Percentiles rank a stretch among this genome's conserved stretches.
Conservation (phyloP, 768 basidiomycete species). For the Dictyophora rubrovolvata region DNA sequence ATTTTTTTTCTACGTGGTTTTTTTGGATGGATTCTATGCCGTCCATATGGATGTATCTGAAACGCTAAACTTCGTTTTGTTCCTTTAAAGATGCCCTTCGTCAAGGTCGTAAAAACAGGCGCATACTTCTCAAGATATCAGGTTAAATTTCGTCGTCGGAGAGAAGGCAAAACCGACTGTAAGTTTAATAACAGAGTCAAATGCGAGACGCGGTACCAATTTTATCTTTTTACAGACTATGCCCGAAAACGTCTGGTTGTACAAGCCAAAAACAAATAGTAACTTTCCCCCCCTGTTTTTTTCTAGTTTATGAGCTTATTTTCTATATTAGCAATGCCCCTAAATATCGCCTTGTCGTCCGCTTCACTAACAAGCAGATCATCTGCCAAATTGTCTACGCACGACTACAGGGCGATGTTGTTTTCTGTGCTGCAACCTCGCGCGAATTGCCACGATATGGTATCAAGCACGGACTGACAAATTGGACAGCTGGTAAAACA, state of each 20-base stretch:
- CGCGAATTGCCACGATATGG: conserved; percentile 91
- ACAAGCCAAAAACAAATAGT: conserved; percentile 99
- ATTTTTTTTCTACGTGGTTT: background rate
- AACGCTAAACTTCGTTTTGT: conserved; percentile 11
- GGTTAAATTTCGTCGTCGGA: conserved; percentile 94
- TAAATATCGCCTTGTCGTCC: conserved; percentile 97
- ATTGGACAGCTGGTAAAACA: conserved; percentile 86
- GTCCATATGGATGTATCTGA: conserved; percentile 19
- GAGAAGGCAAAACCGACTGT: conserved; percentile 99
- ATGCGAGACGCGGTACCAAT: conserved; percentile 5
- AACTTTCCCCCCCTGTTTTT: conserved; percentile 18
- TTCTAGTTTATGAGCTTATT: background rate
- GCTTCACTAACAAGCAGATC: conserved; percentile 96
- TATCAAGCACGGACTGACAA: conserved; percentile 96
- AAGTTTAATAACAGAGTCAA: conserved; percentile 19
- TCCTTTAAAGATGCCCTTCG: conserved; percentile 75
- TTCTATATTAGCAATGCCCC: conserved; percentile 64
- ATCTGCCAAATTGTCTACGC: conserved; percentile 95
- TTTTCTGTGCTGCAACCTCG: conserved; percentile 81
- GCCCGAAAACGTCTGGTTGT: conserved; percentile 94
- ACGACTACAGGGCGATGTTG: conserved; percentile 93
- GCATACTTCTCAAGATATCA: conserved; percentile 98
- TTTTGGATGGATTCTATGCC: conserved; percentile 23
- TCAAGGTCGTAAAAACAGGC: conserved; percentile 92
- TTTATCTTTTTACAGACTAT: conserved; percentile 51